Conservation (phyloP, 345 rosid species). For the Erysimum cheiranthoides region DNA sequence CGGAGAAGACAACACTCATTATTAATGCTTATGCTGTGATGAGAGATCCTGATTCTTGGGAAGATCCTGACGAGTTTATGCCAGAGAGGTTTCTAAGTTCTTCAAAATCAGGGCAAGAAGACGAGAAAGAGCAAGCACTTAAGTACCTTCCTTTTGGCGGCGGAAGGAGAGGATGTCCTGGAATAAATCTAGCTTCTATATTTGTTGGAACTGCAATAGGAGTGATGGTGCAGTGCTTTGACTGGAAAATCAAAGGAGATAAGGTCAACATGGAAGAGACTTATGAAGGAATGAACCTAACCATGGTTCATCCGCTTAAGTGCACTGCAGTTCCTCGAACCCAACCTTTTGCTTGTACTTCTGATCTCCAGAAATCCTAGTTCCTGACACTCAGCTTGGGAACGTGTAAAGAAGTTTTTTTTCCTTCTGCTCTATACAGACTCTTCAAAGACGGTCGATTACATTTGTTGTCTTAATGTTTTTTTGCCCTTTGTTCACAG, state of each 20-base stretch:
- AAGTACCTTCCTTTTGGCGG: constrained; percentile 64
- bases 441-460: no score
- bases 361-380: not conserved
- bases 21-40: constrained; percentile 65
- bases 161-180: constrained; percentile 71
- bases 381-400: not conserved
- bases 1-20: constrained; percentile 54
- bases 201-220: not conserved
- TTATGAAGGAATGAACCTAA: not conserved
- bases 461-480: no score
- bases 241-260: constrained; percentile 50
- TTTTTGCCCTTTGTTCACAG: not conserved
- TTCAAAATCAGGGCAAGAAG: constrained; percentile 9
- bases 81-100: constrained; percentile 60
- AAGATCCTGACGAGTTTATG: constrained; percentile 52
- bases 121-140: constrained; percentile 55
- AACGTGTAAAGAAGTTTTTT: constrained; percentile 23
- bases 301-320: constrained; percentile 1
- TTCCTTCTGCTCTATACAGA: not conserved
- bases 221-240: constrained; percentile 39
- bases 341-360: not conserved
- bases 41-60: constrained; percentile 62
- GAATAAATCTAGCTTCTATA: constrained; percentile 50
- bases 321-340: not conserved
- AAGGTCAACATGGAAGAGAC: constrained; percentile 33